A percentile compares a stretch with the other conserved stretches of the same genome.
phyloP scores from a whole-genome alignment of 2,329 filamentous ascomycete genomes.

The Calycina herbarum region DNA sequence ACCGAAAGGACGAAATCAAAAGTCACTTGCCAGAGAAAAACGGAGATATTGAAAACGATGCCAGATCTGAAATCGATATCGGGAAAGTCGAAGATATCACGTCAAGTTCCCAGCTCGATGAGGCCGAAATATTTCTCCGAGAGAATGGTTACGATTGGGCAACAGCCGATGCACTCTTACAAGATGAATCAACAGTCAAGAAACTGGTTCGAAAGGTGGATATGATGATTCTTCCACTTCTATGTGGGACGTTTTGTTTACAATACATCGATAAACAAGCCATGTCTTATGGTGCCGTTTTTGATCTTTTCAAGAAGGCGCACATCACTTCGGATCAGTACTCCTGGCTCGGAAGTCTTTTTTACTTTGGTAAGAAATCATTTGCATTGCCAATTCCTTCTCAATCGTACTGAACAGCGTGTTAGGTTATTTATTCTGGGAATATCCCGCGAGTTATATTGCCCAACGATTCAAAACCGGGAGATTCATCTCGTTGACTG shows the following conservation, averaged over 20 bases:
- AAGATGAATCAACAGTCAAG: conserved; percentile 40
- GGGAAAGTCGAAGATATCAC: conserved; percentile 3
- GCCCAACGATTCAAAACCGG: conserved; percentile 3
- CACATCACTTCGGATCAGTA: conserved; percentile 44
- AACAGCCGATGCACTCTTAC: conserved; percentile 46
- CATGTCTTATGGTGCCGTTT: conserved; percentile 43
- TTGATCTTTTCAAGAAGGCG: conserved; percentile 47
- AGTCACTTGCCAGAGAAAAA: background rate
- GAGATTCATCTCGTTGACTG: background rate
- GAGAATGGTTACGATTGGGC: conserved; percentile 46
- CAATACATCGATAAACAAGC: conserved; percentile 56
- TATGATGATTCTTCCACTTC: conserved; percentile 50
- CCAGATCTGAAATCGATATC: background rate
- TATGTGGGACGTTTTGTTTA: conserved; percentile 50
- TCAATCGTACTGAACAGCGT: background rate
- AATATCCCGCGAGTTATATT: conserved; percentile 13
- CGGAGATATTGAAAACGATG: background rate
- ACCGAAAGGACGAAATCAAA: background rate
- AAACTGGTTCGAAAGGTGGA: conserved; percentile 49
- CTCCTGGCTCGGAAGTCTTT: conserved; percentile 47
- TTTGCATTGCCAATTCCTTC: background rate
- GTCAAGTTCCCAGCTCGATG: conserved; percentile 44
- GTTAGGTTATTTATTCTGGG: conserved; percentile 12
- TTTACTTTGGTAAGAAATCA: conserved; percentile 41
- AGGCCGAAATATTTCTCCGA: conserved; percentile 49